These are phyloP conservation scores for Wickerhamomyces rabaulensis DNA, from an alignment of 805 yeast species.

Conservation along the genomic window DNA sequence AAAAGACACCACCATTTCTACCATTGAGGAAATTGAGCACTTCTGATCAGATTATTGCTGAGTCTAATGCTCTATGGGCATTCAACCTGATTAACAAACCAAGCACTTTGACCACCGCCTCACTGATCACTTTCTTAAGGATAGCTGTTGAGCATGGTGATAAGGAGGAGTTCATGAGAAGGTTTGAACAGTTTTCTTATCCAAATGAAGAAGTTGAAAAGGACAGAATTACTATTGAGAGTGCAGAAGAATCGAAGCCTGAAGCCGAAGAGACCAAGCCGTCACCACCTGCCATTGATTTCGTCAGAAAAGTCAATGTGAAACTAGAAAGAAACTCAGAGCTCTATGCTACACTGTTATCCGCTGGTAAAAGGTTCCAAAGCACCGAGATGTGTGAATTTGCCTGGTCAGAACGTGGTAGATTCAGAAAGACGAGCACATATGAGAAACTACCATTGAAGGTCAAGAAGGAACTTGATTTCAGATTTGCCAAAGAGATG, in stretches of 20 bases:
- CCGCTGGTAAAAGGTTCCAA: constrained; percentile 55
- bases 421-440: constrained; percentile 47
- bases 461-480: constrained; percentile 44
- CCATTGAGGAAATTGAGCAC: constrained; percentile 45
- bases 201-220: constrained; percentile 20
- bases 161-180: constrained; percentile 30
- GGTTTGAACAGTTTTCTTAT: constrained; percentile 32
- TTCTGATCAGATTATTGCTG: constrained; percentile 50
- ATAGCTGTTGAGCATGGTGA: constrained; percentile 35
- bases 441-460: constrained; percentile 39
- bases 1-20: constrained; percentile 57
- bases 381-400: constrained; percentile 54
- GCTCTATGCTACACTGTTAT: constrained; percentile 16
- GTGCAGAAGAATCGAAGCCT: constrained; percentile 4
- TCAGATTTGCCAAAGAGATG: constrained; percentile 70
- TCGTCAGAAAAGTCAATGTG: constrained; percentile 4
- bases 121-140: constrained; percentile 48
- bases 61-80: constrained; percentile 73
- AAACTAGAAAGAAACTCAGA: constrained; percentile 17
- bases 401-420: constrained; percentile 79
- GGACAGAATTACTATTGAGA: constrained; percentile 11
- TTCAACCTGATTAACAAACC: constrained; percentile 43
- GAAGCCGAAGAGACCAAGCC: constrained; percentile 17
- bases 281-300: constrained; percentile 11
- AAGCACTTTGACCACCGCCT: constrained; percentile 33